Evolutionary conservation across 2,329 filamentous ascomycete genomes (phyloP), one percentile per base, ranked within the genome.

Genomic region (Endocalyx cinctus): DNA sequence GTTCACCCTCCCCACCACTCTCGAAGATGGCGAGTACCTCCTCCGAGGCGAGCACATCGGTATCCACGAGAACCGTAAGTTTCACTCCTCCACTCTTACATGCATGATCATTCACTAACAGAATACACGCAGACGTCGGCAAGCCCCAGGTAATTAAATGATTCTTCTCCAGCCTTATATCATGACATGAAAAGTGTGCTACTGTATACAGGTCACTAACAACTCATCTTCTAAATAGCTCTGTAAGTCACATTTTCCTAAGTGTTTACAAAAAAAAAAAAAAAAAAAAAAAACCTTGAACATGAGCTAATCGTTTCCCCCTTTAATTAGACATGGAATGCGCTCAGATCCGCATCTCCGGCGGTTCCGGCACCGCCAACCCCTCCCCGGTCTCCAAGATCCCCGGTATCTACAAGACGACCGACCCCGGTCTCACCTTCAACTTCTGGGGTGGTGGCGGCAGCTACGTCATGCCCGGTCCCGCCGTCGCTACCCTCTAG

Each of bases 41-140:
- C 46, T 70, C 29, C 46, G 66, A 14, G 57, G 62, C 31, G 66
- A 70, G 47, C 66, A 70, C 42, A 65, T 70, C 38, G 67, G 56
- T 17, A 61, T 71, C 31, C 67, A 70, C 48, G 63, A 51, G 40
- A 45, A 45, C 37, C 42, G 42, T 46, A 40, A 46, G 47, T 40
- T 23, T 35, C 10, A 6, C 25, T 10, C 19, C 3, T 25, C 16
- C 5, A 5, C 19, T 3, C 5, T 15, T 22, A 11, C 13, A 4
- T 15, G 7, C 6, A 35, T 28, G 16, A 23, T 5, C 23, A 10
- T 25, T 41, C 17, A 33, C 37, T 47, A 27, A 47, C 14, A n/a
- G 10, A 13, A 5, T 29, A 30, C 25, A 17, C 25, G 7, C 11
- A 49, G 63, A 52, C 55, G 38, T 36, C 25, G 47, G 48, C 30